Evolutionary conservation across 2,329 filamentous ascomycete genomes (phyloP).

Genomic region (Orbilia ellipsospora): DNA sequence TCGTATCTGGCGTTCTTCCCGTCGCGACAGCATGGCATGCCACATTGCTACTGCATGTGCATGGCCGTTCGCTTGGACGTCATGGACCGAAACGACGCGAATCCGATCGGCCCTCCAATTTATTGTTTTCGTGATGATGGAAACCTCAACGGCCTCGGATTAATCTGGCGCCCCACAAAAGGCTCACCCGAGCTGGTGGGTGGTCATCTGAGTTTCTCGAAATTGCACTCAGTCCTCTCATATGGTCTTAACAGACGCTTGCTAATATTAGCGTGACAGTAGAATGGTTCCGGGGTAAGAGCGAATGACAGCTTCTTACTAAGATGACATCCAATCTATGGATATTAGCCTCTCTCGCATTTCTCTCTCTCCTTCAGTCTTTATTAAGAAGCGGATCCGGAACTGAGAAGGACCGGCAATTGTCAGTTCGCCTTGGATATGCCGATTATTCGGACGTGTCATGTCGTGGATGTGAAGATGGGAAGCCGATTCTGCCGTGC

Average conservation of each 20-base stretch:
- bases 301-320: conserved; percentile 49
- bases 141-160: conserved; percentile 28
- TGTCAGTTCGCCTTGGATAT: conserved; percentile 10
- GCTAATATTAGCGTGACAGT: conserved; percentile 41
- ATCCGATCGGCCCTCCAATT: conserved; percentile 32
- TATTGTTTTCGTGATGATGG: conserved; percentile 27
- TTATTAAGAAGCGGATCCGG: background rate
- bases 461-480: too few species aligned
- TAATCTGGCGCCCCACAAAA: conserved; percentile 15
- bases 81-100: conserved; percentile 1
- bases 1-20: conserved; percentile 1
- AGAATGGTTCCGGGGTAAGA: conserved; percentile 12
- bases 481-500: too few species aligned
- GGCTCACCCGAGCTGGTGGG: conserved; percentile 15
- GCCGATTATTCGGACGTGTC: too few species aligned
- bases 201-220: conserved; percentile 19
- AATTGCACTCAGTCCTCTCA: conserved; percentile 34
- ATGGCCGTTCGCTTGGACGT: conserved; percentile 25
- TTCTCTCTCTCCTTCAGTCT: conserved; percentile 17
- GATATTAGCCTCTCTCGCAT: conserved; percentile 21
- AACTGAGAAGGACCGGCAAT: too few species aligned
- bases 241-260: conserved; percentile 30
- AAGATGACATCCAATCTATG: conserved; percentile 31
- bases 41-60: conserved; percentile 6
- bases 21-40: conserved; percentile 22